Conservation (phyloP, 2,329 filamentous ascomycete species). For the Fusarium ramigenum region DNA sequence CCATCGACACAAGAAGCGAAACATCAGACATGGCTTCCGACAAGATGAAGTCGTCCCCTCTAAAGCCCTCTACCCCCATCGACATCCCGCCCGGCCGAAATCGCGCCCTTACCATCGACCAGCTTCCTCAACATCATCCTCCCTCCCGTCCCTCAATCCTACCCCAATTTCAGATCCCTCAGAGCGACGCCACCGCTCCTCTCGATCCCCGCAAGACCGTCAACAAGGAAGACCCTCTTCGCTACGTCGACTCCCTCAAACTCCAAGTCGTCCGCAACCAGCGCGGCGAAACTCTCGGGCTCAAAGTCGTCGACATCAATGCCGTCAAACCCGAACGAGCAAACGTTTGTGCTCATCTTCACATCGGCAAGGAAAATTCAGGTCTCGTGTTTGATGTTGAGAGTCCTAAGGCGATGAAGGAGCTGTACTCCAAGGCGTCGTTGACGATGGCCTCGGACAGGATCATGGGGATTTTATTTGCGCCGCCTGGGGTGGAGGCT, state of each 20-base stretch:
- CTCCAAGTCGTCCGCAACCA: constrained; percentile 7
- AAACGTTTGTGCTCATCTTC: constrained; percentile 8
- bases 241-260: constrained; percentile 10
- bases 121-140: not conserved
- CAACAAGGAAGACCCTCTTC: not conserved
- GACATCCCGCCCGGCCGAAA: not conserved
- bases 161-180: not conserved
- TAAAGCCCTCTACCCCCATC: not conserved
- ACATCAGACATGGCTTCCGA: not conserved
- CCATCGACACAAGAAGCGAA: not conserved
- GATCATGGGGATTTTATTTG: constrained; percentile 21
- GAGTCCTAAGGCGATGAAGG: not conserved
- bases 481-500: not conserved
- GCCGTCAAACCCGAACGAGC: not conserved
- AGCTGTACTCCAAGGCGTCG: not conserved
- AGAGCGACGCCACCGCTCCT: not conserved
- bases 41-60: not conserved
- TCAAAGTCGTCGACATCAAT: not conserved
- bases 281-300: not conserved
- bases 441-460: not conserved
- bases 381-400: constrained; percentile 16
- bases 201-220: too few relatives aligned
- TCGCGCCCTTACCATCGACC: not conserved
- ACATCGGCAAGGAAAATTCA: not conserved
- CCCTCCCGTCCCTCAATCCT: not conserved